Evolutionary conservation across 1,139 yeast species (phyloP).

Genomic region (Suhomyces bribrorum): DNA sequence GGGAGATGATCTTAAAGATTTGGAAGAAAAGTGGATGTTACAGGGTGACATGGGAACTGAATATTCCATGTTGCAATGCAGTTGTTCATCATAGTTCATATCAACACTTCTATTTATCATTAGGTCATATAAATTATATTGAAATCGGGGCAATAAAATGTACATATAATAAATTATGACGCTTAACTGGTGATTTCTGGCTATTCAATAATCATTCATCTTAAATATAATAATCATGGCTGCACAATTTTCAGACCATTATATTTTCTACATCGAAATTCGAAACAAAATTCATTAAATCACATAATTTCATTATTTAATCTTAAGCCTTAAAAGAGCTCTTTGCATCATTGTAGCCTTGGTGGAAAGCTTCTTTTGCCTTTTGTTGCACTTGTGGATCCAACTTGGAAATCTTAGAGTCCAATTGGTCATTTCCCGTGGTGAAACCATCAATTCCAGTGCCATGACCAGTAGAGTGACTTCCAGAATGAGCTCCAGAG

Average conservation of each 20-base stretch:
- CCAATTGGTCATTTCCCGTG: constrained; percentile 39
- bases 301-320: constrained; percentile 2
- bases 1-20: constrained; percentile 62
- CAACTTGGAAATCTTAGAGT: constrained; percentile 34
- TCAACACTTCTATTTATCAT: too few species aligned
- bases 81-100: too few species aligned
- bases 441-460: constrained; percentile 24
- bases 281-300: neutral
- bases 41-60: constrained; percentile 48
- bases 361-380: constrained; percentile 41
- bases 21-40: constrained; percentile 55
- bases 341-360: constrained; percentile 41
- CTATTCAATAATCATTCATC: too few species aligned
- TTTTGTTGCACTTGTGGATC: constrained; percentile 37
- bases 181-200: too few species aligned
- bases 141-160: too few species aligned
- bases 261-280: too few species aligned
- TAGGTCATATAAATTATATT: too few species aligned
- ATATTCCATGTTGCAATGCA: constrained; percentile 60
- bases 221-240: too few species aligned
- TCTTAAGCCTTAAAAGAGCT: constrained; percentile 23
- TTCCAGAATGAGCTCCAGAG: constrained; percentile 2
- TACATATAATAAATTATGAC: too few species aligned
- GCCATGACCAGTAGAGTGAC: neutral
- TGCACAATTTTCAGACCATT: too few species aligned